These are phyloP conservation scores for Leishmania major DNA, from an alignment of 208 protist species.

Conservation along the genomic window DNA sequence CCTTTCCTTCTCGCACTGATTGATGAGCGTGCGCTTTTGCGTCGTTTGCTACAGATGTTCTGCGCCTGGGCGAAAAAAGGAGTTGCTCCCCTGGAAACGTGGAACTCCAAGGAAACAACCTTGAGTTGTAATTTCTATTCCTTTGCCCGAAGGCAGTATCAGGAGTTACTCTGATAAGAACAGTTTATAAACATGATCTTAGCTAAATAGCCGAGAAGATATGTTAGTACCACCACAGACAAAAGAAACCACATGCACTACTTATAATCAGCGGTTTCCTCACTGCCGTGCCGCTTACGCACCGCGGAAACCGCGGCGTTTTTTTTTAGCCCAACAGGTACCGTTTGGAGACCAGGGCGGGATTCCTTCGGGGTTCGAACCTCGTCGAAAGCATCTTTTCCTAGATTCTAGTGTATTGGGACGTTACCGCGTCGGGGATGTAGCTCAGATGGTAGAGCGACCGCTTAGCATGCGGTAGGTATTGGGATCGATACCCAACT, in stretches of 20 bases:
- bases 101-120: slow-evolving; percentile 75
- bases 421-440: slow-evolving; percentile 47
- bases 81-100: slow-evolving; percentile 49
- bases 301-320: fast-evolving
- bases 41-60: neutral
- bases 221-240: neutral
- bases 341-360: fast-evolving
- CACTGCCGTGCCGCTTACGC: fast-evolving
- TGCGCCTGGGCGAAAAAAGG: slow-evolving; percentile 1
- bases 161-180: slow-evolving; percentile 92
- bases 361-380: neutral
- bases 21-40: neutral
- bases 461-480: slow-evolving; percentile 94
- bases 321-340: neutral
- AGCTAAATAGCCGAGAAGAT: slow-evolving; percentile 91
- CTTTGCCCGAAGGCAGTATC: slow-evolving; percentile 66
- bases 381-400: neutral
- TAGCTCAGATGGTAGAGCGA: slow-evolving; percentile 94
- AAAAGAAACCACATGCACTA: too few species aligned
- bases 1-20: neutral
- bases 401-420: fast-evolving
- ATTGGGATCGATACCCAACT: slow-evolving; percentile 95
- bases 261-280: neutral
- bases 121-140: slow-evolving; percentile 47
- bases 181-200: slow-evolving; percentile 92